Evolutionary conservation across 768 basidiomycete genomes (phyloP).

Genomic region (Tylopilus sp.): DNA sequence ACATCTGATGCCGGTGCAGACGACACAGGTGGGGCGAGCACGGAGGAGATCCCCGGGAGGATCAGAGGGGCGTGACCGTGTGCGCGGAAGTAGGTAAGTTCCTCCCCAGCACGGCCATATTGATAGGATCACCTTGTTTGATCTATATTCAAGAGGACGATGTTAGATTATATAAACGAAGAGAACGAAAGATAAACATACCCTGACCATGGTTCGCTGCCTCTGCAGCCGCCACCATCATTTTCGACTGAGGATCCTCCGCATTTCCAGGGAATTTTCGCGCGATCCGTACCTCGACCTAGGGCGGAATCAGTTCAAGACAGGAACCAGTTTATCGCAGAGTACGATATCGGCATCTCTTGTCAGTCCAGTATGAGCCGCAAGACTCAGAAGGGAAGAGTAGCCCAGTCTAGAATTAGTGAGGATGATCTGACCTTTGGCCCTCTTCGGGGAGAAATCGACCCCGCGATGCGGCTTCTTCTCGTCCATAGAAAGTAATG

Average conservation of each 20-base stretch:
- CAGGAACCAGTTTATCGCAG: conserved; percentile 94
- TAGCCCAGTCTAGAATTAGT: conserved; percentile 96
- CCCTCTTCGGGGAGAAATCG: conserved; percentile 18
- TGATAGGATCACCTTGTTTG: conserved; percentile 96
- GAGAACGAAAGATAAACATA: conserved; percentile 36
- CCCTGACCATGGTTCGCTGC: conserved; percentile 81
- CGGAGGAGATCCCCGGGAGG: conserved; percentile 87
- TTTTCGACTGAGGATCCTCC: conserved; percentile 89
- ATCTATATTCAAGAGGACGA: conserved; percentile 49
- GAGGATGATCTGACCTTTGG: conserved; percentile 71
- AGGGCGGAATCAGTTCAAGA: conserved; percentile 74
- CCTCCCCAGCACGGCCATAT: conserved; percentile 93
- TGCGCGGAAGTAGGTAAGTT: conserved; percentile 86
- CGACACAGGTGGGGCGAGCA: conserved; percentile 81
- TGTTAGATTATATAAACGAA: background rate
- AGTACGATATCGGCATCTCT: conserved; percentile 82
- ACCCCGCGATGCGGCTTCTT: conserved; percentile 32
- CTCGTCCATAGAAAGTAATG: conserved; percentile 31
- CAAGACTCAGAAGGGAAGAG: conserved; percentile 87
- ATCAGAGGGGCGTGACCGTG: conserved; percentile 82
- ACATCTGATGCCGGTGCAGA: conserved; percentile 93
- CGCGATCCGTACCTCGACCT: conserved; percentile 79
- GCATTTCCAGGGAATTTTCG: conserved; percentile 98
- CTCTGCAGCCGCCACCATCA: conserved; percentile 89
- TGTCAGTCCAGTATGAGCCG: conserved; percentile 79